Evolutionary conservation across 2,329 filamentous ascomycete species (phyloP).

Genomic region (Colletotrichum neosansevieriae): DNA sequence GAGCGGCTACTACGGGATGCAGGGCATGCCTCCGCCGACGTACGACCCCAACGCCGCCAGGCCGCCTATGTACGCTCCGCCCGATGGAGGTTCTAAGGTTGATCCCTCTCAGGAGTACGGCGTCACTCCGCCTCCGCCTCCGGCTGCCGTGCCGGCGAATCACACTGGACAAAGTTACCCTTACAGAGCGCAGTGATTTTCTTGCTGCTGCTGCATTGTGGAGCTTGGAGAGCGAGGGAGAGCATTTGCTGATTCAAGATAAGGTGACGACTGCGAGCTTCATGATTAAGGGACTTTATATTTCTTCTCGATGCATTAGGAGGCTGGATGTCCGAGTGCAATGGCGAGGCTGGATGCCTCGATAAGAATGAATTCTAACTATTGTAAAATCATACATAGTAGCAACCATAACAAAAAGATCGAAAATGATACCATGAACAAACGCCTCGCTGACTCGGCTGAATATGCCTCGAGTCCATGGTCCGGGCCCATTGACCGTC

Average conservation of each 20-base stretch:
- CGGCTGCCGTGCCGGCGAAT: slow-evolving; percentile 44
- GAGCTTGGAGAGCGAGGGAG: neutral
- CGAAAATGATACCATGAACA: slow-evolving; percentile 22
- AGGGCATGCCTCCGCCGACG: slow-evolving; percentile 66
- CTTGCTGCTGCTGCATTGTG: slow-evolving; percentile 21
- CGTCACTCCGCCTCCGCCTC: slow-evolving; percentile 56
- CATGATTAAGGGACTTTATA: slow-evolving; percentile 15
- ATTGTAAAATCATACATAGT: slow-evolving; percentile 26
- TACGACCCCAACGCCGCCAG: slow-evolving; percentile 66
- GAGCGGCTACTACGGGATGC: slow-evolving; percentile 58
- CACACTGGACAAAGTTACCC: slow-evolving; percentile 52
- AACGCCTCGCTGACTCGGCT: slow-evolving; percentile 23
- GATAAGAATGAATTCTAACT: slow-evolving; percentile 14
- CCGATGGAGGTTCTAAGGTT: slow-evolving; percentile 63
- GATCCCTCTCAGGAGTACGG: slow-evolving; percentile 53
- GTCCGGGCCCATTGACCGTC: neutral
- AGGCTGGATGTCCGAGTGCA: slow-evolving; percentile 16
- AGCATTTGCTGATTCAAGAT: slow-evolving; percentile 24
- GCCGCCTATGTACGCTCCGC: slow-evolving; percentile 68
- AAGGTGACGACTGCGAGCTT: neutral
- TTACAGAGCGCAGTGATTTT: slow-evolving; percentile 39
- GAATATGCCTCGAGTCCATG: neutral
- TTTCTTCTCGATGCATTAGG: neutral
- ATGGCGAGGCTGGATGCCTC: slow-evolving; percentile 12
- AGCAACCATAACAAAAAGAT: slow-evolving; percentile 6